Base-by-base conservation (phyloP, 2,329 filamentous ascomycete species). In the Clonostachys rhizophaga region DNA sequence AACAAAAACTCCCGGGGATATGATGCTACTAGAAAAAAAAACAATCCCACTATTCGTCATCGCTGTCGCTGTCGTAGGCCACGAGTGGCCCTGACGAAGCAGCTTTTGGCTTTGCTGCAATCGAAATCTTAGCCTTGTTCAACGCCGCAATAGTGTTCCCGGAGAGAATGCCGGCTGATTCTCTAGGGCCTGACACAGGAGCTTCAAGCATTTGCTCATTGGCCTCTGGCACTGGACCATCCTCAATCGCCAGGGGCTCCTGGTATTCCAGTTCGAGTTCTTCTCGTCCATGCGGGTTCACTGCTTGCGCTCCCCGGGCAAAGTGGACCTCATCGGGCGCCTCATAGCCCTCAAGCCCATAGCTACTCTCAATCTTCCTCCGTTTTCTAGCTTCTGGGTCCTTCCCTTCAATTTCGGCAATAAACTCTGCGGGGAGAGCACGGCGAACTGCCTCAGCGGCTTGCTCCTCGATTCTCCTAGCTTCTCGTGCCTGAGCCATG, bases 241-340 rank as follows among this genome's bases (percentile, higher is more conserved):
- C 69, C 61, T 83, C 79, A 50, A 81, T 70, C 69, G 87, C 74
- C 52, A 79, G 55, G 47, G 70, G 71, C 50, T 83, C 75, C 55
- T 86, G 75, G 43, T 83, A 74, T 58, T 87, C 83, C 30, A 84
- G 64, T 53, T 86, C 84, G 48, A 80, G 75, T 0, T 82, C 83
- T 43, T 79, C 66, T 36, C 79, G 68, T 2, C 79, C 80, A 4
- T 70, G 59, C 1, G 79, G 79, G 55, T 84, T 84, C 33, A 84
- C 79, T 1, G 81, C 80, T 53, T 84, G 83, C 55, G 83, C 80
- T 35, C 91, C 89, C 42, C 88, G 78, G 0, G 91, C 89, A 67
- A 91, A 96, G 79, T 95, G 95, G 24, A 99, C 84, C 52, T 94
- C 87, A 62, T 99, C 94, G 1, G 92, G 91, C 2, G 91, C 91